Evolutionary conservation across 2,329 filamentous ascomycete species (phyloP), one percentile per base, ranked within the genome.

Genomic region (Alternaria postmessia): DNA sequence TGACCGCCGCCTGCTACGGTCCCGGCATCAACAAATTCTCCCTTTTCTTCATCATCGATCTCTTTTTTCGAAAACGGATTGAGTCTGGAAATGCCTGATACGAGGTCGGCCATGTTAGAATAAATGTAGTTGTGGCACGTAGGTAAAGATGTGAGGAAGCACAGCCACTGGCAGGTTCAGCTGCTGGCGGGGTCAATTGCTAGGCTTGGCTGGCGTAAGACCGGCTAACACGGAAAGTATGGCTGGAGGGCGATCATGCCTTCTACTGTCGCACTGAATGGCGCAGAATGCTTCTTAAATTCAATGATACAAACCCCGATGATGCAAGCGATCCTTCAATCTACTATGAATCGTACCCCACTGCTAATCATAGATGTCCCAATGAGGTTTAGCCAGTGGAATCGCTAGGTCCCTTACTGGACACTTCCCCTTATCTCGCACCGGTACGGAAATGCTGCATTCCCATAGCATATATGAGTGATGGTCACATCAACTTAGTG

Each of bases 1-100:
- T 86, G 86, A 44, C 87, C 87, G n/a, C 87, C 87, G 32, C 87
- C 87, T 2, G 86, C 88, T 11, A 89, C 75, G 5, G 78, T 79
- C 30, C 74, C 70, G 28, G 66, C 71, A 65, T 86, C 84, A 61
- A 87, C 82, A 49, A 80, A 80, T 59, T 87, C 84, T 57, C 86
- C 86, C 30, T 87, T 84, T 41, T 88, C 86, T 39, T 85, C 81
- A 57, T 84, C 82, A 39, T 76, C 75, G 41, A 72, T 64, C 22
- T 55, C 57, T 42, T 69, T 75, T n/a, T 71, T 75, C 12, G 73
- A 68, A 57, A 78, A 78, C 1, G 72, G 75, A 48, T 67, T 75
- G 18, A 78, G 62, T 46, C 73, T 78, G 8, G 74, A 57, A 42
- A 78, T 69, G 3, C 74, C 74, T 6, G 75, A 69, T 20, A 76